A percentile compares a stretch with the other conserved stretches of the same genome.
These are phyloP conservation scores for Pseudopyricularia cyperi DNA, from an alignment of 2,329 filamentous ascomycete genomes.

Conservation along the genomic window DNA sequence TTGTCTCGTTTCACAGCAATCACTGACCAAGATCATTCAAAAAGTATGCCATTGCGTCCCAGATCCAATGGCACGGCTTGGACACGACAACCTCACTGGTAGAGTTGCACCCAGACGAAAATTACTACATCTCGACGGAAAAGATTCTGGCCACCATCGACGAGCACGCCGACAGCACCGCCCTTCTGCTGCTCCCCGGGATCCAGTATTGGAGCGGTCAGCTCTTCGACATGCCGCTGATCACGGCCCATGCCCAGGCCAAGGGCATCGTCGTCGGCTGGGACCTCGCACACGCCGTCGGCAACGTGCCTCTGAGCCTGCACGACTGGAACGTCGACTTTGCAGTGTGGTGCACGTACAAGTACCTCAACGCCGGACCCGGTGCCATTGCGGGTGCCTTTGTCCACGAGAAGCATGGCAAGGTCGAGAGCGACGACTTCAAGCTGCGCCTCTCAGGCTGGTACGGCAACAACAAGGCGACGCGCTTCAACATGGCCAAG, in stretches of 20 bases:
- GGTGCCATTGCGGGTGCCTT: constrained; percentile 71
- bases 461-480: constrained; percentile 72
- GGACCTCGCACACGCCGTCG: constrained; percentile 53
- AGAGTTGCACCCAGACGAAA: constrained; percentile 52
- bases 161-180: constrained; percentile 56
- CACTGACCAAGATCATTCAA: neutral
- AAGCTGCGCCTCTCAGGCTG: constrained; percentile 63
- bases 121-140: constrained; percentile 53
- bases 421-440: constrained; percentile 36
- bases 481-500: constrained; percentile 75
- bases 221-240: constrained; percentile 67
- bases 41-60: constrained; percentile 72
- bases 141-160: constrained; percentile 63
- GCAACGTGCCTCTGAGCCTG: constrained; percentile 66
- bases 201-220: constrained; percentile 92
- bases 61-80: constrained; percentile 58
- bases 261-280: constrained; percentile 43
- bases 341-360: constrained; percentile 88
- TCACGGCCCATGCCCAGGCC: constrained; percentile 59
- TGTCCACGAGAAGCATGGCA: constrained; percentile 63
- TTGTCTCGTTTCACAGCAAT: neutral
- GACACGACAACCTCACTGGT: constrained; percentile 58
- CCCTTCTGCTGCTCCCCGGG: constrained; percentile 69
- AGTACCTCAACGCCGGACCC: constrained; percentile 80
- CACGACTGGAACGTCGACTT: constrained; percentile 91